Evolutionary conservation across 2,329 filamentous ascomycete species (phyloP), one percentile per base, ranked within the genome.

Genomic region (Sarocladium oryzae): DNA sequence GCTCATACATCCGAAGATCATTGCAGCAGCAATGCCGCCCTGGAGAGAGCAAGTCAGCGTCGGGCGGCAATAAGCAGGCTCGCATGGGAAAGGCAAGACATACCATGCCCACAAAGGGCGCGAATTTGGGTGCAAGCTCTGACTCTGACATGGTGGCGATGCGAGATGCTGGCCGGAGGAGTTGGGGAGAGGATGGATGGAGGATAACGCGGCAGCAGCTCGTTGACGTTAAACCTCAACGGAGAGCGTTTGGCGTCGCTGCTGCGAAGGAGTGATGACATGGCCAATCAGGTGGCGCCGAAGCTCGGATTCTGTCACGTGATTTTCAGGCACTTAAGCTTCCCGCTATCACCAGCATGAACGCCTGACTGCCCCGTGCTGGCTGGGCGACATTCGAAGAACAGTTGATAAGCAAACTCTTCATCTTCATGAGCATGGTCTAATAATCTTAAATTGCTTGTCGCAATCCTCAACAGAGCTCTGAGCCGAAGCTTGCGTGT

Each of bases 101-200:
- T 76, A 90, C 87, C 86, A 92, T 89, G 75, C 88, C 88, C 67
- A 92, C 79, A 75, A 92, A 93, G 61, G 88, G 88, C 73, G 88
- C 88, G 67, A 91, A 92, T 72, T 87, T 88, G 61, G 88, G 88
- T 54, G 85, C 75, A 56, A 82, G 70, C 58, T 84, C 81, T 45
- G 79, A 80, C 51, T 66, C 74, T 54, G 69, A 71, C 79, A 82
- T 82, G 56, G 46, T 71, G 61, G 57, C 60, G 53, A 50, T 57
- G 51, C 52, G 32, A 7, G 46, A 26, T 49, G 46, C 18, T 49
- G 30, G 18, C 28, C 30, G 32, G 20, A 11, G 3, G 30, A 20
- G 37, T 54, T 51, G 49, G 51, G 51, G 50, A 55, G 54, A 51
- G 54, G 51, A 53, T 20, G 20, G 33, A 24, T 23, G 20, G 23